phyloP scores from a whole-genome alignment of 1,284 basidiomycete species.

The Grifola frondosa region DNA sequence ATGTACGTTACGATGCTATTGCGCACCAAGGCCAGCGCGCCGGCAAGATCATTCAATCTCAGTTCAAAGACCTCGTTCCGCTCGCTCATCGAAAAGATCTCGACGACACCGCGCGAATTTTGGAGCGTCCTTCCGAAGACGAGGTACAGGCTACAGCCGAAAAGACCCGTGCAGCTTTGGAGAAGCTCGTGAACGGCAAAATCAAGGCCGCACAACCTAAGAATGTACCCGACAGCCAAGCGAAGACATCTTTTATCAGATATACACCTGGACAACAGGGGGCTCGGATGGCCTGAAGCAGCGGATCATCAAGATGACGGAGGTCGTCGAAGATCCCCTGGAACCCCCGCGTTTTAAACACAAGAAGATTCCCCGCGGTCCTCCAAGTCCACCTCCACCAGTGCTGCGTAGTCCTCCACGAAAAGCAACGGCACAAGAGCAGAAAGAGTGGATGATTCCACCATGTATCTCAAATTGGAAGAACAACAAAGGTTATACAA shows the following conservation, averaged over 20 bases:
- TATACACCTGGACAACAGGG: constrained; percentile 94
- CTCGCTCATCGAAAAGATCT: constrained; percentile 88
- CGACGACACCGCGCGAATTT: constrained; percentile 65
- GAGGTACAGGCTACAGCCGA: constrained; percentile 88
- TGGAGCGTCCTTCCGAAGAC: constrained; percentile 93
- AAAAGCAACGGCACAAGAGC: constrained; percentile 94
- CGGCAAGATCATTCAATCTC: constrained; percentile 87
- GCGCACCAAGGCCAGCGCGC: constrained; percentile 91
- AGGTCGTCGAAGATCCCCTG: constrained; percentile 94
- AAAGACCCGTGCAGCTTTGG: constrained; percentile 86
- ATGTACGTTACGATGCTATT: constrained; percentile 96
- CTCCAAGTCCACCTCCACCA: constrained; percentile 96
- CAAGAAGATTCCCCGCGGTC: constrained; percentile 96
- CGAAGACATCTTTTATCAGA: constrained; percentile 86
- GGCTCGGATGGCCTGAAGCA: constrained; percentile 75
- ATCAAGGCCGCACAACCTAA: constrained; percentile 97
- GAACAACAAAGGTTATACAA: constrained; percentile 99
- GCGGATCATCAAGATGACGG: constrained; percentile 98
- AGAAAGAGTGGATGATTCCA: constrained; percentile 99
- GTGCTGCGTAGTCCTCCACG: constrained; percentile 94
- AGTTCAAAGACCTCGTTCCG: constrained; percentile 97
- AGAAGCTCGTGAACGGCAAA: constrained; percentile 92
- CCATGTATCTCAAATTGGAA: constrained; percentile 99
- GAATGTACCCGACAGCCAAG: constrained; percentile 76
- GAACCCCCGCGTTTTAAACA: constrained; percentile 98